Base-by-base conservation (phyloP, 2,329 filamentous ascomycete genomes). In the Colletotrichum camelliae region DNA sequence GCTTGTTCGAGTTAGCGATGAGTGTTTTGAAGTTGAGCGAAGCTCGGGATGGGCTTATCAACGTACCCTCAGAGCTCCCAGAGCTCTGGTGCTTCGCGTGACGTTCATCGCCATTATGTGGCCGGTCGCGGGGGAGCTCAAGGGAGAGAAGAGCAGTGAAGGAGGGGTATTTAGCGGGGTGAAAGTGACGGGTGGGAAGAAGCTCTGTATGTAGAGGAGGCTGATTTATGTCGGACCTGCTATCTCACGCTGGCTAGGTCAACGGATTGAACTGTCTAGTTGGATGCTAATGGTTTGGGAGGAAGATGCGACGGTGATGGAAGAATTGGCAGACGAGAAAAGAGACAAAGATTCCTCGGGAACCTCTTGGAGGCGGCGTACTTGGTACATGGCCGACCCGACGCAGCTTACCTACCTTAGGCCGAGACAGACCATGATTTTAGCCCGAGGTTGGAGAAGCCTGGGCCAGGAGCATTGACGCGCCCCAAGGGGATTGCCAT, bases 61-160 rank as follows among this genome's bases (percentile, higher is more conserved):
- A 81, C 88, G 82, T 87, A 94, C 93, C 87, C 91, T 91, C 74
- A 93, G 84, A 80, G 90, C 90, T 84, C 91, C 88, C 79, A 94
- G 85, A 80, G 92, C 93, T 85, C 90, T 89, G 58, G 91, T 88
- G 71, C 92, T 91, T 79, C 88, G 87, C 84, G 91, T 89, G 74
- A 93, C 85, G 80, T 90, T 92, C 84, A 94, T 87, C 70, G 93
- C 90, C 93, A 95, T 94, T 77, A 81, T 84, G 79, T 27, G 27
- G 48, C 16, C 39, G 67, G 66, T 18, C 15, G 35, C n/a, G 70
- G 55, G 73, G 64, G 62, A 58, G 5, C 43, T 15, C 39, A 66
- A 43, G 75, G 57, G 75, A 68, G 29, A 15, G 33, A 62, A 4
- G 37, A 33, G 35, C 10, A 35, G 13, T 13, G 62, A 55, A 24